Evolutionary conservation across 2,329 filamentous ascomycete species (phyloP).

Genomic region (Alternaria triticimaculans): DNA sequence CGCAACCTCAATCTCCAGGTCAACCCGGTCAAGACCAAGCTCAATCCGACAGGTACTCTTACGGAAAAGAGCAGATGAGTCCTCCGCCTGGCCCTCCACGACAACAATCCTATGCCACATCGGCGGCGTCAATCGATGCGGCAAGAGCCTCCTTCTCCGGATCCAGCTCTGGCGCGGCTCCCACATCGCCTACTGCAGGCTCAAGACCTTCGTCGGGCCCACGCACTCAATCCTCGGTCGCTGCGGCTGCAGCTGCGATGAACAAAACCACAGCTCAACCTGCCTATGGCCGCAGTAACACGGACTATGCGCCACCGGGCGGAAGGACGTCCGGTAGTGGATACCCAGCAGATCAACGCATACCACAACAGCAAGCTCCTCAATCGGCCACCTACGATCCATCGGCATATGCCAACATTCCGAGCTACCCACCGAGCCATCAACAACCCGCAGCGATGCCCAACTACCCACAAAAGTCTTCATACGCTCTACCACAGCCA

Average conservation of each 20-base stretch:
- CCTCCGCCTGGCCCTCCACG: constrained; percentile 48
- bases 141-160: constrained; percentile 55
- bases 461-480: constrained; percentile 46
- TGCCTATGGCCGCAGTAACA: constrained; percentile 54
- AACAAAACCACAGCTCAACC: constrained; percentile 50
- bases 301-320: constrained; percentile 49
- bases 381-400: constrained; percentile 75
- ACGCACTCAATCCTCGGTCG: constrained; percentile 56
- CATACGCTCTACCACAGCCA: constrained; percentile 46
- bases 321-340: constrained; percentile 41
- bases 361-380: constrained; percentile 53
- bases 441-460: constrained; percentile 41
- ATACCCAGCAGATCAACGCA: constrained; percentile 50
- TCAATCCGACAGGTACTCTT: constrained; percentile 55
- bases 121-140: constrained; percentile 54
- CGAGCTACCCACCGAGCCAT: constrained; percentile 42
- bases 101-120: constrained; percentile 50
- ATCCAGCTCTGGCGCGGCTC: constrained; percentile 44
- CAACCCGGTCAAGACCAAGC: constrained; percentile 50
- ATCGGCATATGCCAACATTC: constrained; percentile 69
- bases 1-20: constrained; percentile 39
- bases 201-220: constrained; percentile 55
- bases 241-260: constrained; percentile 57
- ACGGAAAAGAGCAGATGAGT: constrained; percentile 53
- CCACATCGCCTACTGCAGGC: constrained; percentile 56